Conservation (phyloP, 225 moss, liverwort and hornwort genomes). For the Neckera pumila region DNA sequence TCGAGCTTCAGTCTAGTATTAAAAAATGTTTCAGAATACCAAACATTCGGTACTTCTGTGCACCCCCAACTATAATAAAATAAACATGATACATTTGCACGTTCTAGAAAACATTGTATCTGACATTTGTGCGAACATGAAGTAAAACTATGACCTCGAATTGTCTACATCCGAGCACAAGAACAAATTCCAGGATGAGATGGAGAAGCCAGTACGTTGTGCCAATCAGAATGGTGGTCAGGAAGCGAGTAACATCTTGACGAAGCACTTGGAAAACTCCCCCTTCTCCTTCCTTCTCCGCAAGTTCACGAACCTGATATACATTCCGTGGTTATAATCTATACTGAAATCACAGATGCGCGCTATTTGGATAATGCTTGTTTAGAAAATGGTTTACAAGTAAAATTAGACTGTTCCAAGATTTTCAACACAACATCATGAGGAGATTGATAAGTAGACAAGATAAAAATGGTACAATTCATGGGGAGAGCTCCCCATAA, state of each 20-base stretch:
- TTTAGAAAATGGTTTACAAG: neutral
- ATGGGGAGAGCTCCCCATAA: neutral
- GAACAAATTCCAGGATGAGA: neutral
- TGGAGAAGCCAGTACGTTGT: slow-evolving; percentile 49
- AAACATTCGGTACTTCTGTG: neutral
- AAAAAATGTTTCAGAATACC: neutral
- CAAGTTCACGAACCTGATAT: slow-evolving; percentile 78
- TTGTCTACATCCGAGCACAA: neutral
- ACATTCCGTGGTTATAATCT: neutral
- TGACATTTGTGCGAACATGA: neutral
- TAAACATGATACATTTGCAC: neutral
- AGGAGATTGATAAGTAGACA: neutral
- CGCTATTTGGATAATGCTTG: neutral
- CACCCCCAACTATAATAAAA: neutral
- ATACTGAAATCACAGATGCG: neutral
- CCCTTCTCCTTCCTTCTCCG: slow-evolving; percentile 96
- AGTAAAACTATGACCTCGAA: neutral
- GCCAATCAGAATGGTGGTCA: slow-evolving; percentile 95
- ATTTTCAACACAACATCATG: neutral
- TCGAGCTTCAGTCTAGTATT: neutral
- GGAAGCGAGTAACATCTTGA: slow-evolving; percentile 92
- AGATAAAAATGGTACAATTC: neutral
- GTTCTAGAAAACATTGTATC: neutral
- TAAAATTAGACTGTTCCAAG: neutral
- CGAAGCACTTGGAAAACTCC: slow-evolving; percentile 87